Percentiles rank a stretch among this genome's conserved stretches.
These are phyloP conservation scores for Botryobasidium botryosum DNA, from an alignment of 768 basidiomycete species.

Conservation along the genomic window DNA sequence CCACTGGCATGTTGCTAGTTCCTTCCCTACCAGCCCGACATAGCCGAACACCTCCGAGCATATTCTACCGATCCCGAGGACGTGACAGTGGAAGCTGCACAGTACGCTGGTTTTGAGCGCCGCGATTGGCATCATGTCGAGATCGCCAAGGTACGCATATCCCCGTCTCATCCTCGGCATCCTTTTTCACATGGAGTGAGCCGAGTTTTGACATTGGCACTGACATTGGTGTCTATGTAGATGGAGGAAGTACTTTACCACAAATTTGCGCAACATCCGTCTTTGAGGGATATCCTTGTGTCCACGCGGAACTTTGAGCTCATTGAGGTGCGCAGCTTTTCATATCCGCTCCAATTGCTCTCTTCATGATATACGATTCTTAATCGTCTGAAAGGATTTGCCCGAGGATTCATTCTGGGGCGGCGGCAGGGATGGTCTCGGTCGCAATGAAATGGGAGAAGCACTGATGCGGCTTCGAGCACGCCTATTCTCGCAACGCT, in stretches of 20 bases:
- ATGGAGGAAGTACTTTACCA: slow-evolving; percentile 12
- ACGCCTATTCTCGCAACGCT: too few relatives aligned
- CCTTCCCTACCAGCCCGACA: slow-evolving; percentile 3
- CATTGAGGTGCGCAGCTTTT: slow-evolving; percentile 8
- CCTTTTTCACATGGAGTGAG: too few relatives aligned
- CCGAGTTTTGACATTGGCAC: too few relatives aligned
- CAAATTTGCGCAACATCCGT: slow-evolving; percentile 12
- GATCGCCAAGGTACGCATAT: slow-evolving; percentile 6
- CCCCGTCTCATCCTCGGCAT: background rate
- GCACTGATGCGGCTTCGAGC: slow-evolving; percentile 12
- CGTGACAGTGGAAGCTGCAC: too few relatives aligned
- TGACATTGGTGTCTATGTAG: too few relatives aligned
- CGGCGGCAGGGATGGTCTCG: slow-evolving; percentile 9
- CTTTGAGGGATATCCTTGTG: slow-evolving; percentile 8
- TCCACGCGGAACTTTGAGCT: slow-evolving; percentile 11
- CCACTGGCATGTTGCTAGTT: slow-evolving; percentile 5
- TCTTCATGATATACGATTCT: background rate
- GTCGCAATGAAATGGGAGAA: slow-evolving; percentile 12
- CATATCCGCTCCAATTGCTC: background rate
- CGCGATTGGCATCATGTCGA: slow-evolving; percentile 12
- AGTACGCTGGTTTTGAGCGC: too few relatives aligned
- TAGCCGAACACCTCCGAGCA: slow-evolving; percentile 13
- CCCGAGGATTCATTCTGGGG: slow-evolving; percentile 13
- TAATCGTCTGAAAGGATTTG: background rate
- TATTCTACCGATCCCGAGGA: too few relatives aligned